Base-by-base conservation (phyloP, 345 rosid species). In the Mallotus nudiflorus region DNA sequence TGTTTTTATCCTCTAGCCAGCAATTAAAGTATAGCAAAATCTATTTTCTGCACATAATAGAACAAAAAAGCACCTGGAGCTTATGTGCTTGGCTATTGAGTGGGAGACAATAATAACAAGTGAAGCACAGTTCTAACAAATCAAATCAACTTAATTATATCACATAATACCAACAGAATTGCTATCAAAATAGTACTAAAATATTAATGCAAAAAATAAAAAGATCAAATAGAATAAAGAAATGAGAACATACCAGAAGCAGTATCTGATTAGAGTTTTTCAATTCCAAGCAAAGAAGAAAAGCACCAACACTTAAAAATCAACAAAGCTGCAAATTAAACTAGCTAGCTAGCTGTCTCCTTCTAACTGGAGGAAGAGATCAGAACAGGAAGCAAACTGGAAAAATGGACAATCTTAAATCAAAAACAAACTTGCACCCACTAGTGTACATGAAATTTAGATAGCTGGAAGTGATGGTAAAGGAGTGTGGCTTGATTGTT, bases 61-160 rank as follows among this genome's bases (percentile, higher is more conserved):
- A 64, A 66, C 65, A 69, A 64, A 75, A 46, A 62, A 64, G 57
- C 44, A 60, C 14, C 52, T 67, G 31, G 63, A 69, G 72, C 55
- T 61, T 78, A 78, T 67, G 49, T 59, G 37, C 48, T 61, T 57
- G 69, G 69, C 51, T 37, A 57, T 74, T 57, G 51, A 73, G 73
- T 65, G 74, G 79, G 74, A 70, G 79, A 83, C 74, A 72, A 68
- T 33, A 65, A 74, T 53, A 72, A 75, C 57, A 58, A 68, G 76
- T 53, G 67, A 74, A 76, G 75, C 54, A 64, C 20, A 71, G 64
- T 64, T 68, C 76, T 69, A 54, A 76, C 80, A 78, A 39, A 71
- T 74, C 82, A 73, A 76, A 69, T 74, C 78, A 71, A 55, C 71
- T 42, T 56, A 25, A 39, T 66, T 70, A 67, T 59, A 11, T 50